Evolutionary conservation across 2,329 filamentous ascomycete genomes (phyloP).

Genomic region (Monosporascus sp.): DNA sequence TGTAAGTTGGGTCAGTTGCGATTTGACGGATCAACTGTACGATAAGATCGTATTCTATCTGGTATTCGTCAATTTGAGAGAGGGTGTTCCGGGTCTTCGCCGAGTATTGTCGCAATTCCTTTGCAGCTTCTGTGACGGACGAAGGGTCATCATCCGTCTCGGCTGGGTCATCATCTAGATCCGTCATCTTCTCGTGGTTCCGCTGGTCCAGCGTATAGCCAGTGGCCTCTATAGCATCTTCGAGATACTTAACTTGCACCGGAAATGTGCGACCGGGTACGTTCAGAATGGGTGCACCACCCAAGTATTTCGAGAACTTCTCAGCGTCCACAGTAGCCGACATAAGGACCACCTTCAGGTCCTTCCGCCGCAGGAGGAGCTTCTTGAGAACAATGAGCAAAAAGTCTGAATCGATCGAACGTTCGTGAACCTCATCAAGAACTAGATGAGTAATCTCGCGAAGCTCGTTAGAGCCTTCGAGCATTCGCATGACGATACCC

Average conservation of each 20-base stretch:
- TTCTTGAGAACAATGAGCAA: constrained; percentile 86
- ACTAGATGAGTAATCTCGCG: constrained; percentile 88
- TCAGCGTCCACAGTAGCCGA: constrained; percentile 94
- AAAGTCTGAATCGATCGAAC: constrained; percentile 95
- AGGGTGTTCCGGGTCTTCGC: constrained; percentile 69
- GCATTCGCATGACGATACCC: constrained; percentile 95
- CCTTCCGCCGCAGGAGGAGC: constrained; percentile 67
- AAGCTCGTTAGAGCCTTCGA: constrained; percentile 82
- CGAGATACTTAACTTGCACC: constrained; percentile 79
- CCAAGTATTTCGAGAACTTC: constrained; percentile 83
- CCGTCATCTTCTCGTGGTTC: constrained; percentile 48
- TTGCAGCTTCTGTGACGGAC: constrained; percentile 51
- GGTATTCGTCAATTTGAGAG: constrained; percentile 78
- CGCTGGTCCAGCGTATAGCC: constrained; percentile 59
- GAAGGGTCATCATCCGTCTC: constrained; percentile 48
- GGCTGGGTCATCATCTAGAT: constrained; percentile 56
- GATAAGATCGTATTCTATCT: constrained; percentile 84
- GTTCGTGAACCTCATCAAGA: constrained; percentile 96
- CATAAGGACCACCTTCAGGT: constrained; percentile 93
- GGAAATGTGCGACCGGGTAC: constrained; percentile 93
- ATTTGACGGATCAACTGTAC: constrained; percentile 73
- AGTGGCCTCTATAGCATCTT: constrained; percentile 87
- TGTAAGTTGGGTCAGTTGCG: constrained; percentile 60
- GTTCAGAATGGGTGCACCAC: constrained; percentile 77
- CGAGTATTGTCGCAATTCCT: constrained; percentile 68